Evolutionary conservation across 495 filamentous ascomycete species (phyloP).

Genomic region (Amniculicola lignicola): DNA sequence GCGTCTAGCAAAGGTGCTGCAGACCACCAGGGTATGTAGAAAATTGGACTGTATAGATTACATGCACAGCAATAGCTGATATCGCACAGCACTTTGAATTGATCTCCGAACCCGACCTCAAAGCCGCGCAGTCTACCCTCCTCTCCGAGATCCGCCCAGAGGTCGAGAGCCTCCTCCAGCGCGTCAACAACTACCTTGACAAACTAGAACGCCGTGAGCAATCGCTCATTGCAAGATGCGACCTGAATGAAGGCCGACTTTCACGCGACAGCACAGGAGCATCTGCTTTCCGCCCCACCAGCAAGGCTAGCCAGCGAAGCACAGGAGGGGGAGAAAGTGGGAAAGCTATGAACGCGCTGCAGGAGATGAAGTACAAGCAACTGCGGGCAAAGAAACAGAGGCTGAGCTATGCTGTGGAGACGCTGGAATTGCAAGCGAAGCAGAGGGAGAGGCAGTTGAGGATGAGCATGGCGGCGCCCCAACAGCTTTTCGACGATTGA

Average conservation of each 20-base stretch:
- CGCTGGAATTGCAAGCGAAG: slow-evolving; percentile 61
- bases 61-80: slow-evolving; percentile 2
- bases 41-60: not conserved
- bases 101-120: slow-evolving; percentile 64
- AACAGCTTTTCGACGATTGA: slow-evolving; percentile 31
- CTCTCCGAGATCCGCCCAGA: slow-evolving; percentile 72
- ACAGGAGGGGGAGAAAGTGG: slow-evolving; percentile 5
- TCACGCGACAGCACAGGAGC: slow-evolving; percentile 35
- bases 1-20: slow-evolving; percentile 65
- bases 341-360: slow-evolving; percentile 36
- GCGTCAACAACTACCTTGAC: slow-evolving; percentile 66
- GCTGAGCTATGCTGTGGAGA: slow-evolving; percentile 71
- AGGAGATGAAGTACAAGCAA: slow-evolving; percentile 60
- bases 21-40: slow-evolving; percentile 61
- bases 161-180: slow-evolving; percentile 61
- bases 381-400: slow-evolving; percentile 73
- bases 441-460: slow-evolving; percentile 70
- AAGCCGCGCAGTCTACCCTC: slow-evolving; percentile 64
- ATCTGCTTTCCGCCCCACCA: slow-evolving; percentile 24
- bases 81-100: slow-evolving; percentile 70
- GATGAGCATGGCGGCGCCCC: slow-evolving; percentile 67
- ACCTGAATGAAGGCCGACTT: slow-evolving; percentile 68
- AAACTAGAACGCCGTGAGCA: slow-evolving; percentile 69
- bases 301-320: slow-evolving; percentile 19
- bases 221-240: slow-evolving; percentile 63